phyloP scores from a whole-genome alignment of 2,329 filamentous ascomycete species.

The Microsporum ferrugineum region DNA sequence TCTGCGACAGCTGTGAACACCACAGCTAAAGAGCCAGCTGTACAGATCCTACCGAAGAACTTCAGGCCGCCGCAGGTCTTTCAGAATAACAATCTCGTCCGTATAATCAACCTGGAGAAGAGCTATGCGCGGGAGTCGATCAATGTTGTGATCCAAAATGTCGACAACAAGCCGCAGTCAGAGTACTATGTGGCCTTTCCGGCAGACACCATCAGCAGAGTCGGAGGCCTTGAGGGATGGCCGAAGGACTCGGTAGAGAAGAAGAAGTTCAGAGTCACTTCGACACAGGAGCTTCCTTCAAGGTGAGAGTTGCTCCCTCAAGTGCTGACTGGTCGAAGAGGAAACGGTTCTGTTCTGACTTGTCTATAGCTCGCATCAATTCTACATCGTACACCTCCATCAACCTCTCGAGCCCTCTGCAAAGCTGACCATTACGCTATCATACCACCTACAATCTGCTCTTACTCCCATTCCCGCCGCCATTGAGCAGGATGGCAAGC shows the following conservation, averaged over 20 bases:
- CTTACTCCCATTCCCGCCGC: slow-evolving; percentile 67
- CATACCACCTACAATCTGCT: slow-evolving; percentile 69
- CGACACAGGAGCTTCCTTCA: slow-evolving; percentile 43
- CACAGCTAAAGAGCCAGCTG: slow-evolving; percentile 20
- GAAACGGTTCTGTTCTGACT: not conserved
- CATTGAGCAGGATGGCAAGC: slow-evolving; percentile 73
- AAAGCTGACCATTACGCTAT: slow-evolving; percentile 78
- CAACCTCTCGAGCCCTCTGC: slow-evolving; percentile 60
- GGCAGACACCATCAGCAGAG: slow-evolving; percentile 57
- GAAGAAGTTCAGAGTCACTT: slow-evolving; percentile 56
- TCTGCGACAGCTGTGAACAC: slow-evolving; percentile 21
- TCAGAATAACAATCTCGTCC: slow-evolving; percentile 84
- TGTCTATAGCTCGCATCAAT: slow-evolving; percentile 55
- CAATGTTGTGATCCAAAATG: slow-evolving; percentile 90
- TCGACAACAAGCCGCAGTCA: slow-evolving; percentile 63
- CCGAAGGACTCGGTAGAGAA: slow-evolving; percentile 71
- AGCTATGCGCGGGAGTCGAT: slow-evolving; percentile 79
- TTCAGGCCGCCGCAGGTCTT: slow-evolving; percentile 86
- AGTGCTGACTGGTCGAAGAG: not conserved
- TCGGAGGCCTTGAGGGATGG: slow-evolving; percentile 82
- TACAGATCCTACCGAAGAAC: slow-evolving; percentile 29
- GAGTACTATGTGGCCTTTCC: slow-evolving; percentile 90
- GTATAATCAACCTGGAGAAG: slow-evolving; percentile 86
- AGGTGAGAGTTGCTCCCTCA: slow-evolving; percentile 1
- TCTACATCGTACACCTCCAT: slow-evolving; percentile 72